These are phyloP conservation scores for Vitis cinerea DNA, from an alignment of 164 flowering plant genomes.

Conservation along the genomic window DNA sequence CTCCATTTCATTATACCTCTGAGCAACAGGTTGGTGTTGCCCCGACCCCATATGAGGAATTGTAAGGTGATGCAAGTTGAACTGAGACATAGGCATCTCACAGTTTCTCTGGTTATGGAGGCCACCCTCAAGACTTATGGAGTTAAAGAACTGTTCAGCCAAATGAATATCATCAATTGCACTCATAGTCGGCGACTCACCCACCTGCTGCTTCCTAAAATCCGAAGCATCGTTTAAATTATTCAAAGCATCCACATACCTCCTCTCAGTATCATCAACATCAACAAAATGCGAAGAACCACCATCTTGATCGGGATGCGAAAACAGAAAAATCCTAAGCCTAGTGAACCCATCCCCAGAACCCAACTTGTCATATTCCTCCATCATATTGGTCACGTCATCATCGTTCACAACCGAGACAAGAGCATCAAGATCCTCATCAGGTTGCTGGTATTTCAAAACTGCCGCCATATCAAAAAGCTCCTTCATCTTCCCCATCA, in stretches of 20 bases:
- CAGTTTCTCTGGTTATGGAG: conserved; percentile 47
- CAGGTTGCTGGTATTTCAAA: conserved; percentile 96
- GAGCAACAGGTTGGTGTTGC: conserved; percentile 44
- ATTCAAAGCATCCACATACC: conserved; percentile 97
- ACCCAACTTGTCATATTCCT: conserved; percentile 93
- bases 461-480: conserved; percentile 65
- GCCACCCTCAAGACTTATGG: conserved; percentile 46
- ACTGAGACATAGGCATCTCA: conserved; percentile 49
- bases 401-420: conserved; percentile 98
- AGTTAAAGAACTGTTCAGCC: conserved; percentile 57
- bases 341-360: conserved; percentile 81
- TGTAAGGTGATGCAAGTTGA: conserved; percentile 48
- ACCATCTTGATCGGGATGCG: conserved; percentile 62
- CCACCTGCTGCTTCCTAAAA: conserved; percentile 42
- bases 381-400: conserved; percentile 97
- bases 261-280: conserved; percentile 73
- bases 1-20: conserved; percentile 70
- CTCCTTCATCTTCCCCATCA: conserved; percentile 82
- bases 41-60: conserved; percentile 58
- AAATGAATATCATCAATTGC: conserved; percentile 37
- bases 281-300: conserved; percentile 50
- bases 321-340: conserved; percentile 78
- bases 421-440: conserved; percentile 97
- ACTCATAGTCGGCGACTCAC: conserved; percentile 41
- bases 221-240: conserved; percentile 65